Evolutionary conservation across 345 rosid genomes (phyloP).

Genomic region (Combretum micranthum): DNA sequence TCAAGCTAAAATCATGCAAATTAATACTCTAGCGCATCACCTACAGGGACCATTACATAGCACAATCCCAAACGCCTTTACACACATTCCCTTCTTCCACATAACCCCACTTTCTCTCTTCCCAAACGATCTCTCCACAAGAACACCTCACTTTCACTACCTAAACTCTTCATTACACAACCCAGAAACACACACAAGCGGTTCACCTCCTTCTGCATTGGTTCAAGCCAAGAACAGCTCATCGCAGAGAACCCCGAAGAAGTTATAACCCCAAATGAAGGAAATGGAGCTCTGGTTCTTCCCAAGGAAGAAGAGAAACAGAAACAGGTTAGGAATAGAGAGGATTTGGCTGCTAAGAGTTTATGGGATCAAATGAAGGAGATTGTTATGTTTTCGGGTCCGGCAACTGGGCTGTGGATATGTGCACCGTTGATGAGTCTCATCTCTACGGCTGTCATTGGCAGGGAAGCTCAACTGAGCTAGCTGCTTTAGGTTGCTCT

Average conservation of each 20-base stretch:
- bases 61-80: conserved; percentile 4
- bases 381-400: conserved; percentile 43
- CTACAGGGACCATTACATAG: conserved; percentile 7
- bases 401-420: conserved; percentile 50
- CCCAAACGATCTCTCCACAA: not conserved
- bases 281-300: not conserved
- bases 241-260: not conserved
- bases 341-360: conserved; percentile 28
- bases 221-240: conserved; percentile 4
- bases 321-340: conserved; percentile 8
- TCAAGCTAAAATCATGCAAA: conserved; percentile 14
- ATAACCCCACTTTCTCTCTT: not conserved
- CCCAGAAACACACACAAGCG: not conserved
- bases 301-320: conserved; percentile 8
- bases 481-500: conserved; percentile 43
- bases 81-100: not conserved
- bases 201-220: conserved; percentile 6
- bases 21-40: conserved; percentile 18
- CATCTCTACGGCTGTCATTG: conserved; percentile 38
- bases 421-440: conserved; percentile 54
- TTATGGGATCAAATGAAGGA: conserved; percentile 46
- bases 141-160: not conserved
- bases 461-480: conserved; percentile 53
- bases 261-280: not conserved
- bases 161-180: conserved; percentile 3